A percentile compares a stretch with the other conserved stretches of the same genome.
Evolutionary conservation across 768 basidiomycete species (phyloP).

Genomic region (Pleurotus cornucopiae): DNA sequence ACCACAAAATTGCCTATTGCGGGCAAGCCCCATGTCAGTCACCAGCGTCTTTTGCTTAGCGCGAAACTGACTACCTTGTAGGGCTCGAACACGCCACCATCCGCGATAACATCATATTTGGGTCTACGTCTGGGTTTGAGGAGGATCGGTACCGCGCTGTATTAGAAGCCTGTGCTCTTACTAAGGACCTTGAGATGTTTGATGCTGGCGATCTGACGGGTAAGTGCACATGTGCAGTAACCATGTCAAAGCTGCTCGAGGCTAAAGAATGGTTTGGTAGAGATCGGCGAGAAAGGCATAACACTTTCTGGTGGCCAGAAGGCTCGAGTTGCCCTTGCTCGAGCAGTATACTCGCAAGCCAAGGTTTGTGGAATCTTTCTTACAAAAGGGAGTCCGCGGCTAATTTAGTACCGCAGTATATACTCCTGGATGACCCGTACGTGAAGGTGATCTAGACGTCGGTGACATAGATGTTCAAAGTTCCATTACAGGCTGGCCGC

Average conservation of each 20-base stretch:
- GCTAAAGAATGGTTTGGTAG: conserved; percentile 20
- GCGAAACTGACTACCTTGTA: conserved; percentile 23
- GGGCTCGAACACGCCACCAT: conserved; percentile 84
- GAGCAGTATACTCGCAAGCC: conserved; percentile 74
- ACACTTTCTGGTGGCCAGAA: conserved; percentile 72
- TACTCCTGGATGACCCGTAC: conserved; percentile 71
- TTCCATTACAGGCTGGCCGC: conserved; percentile 47
- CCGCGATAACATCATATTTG: conserved; percentile 78
- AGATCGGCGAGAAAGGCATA: conserved; percentile 81
- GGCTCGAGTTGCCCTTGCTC: conserved; percentile 71
- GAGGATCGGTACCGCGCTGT: conserved; percentile 61
- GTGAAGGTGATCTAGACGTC: conserved; percentile 26
- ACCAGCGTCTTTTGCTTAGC: neutral
- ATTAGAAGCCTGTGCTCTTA: conserved; percentile 71
- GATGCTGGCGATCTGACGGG: conserved; percentile 79
- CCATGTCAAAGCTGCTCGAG: neutral
- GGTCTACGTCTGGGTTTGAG: conserved; percentile 54
- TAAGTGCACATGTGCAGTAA: conserved; percentile 15
- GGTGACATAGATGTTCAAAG: conserved; percentile 13
- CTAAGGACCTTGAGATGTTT: conserved; percentile 66
- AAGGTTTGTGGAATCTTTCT: conserved; percentile 27
- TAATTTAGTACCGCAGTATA: conserved; percentile 28
- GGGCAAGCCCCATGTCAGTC: conserved; percentile 61
- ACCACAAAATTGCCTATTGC: conserved; percentile 64
- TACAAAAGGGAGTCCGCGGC: no score